Conservation (phyloP, 2,329 filamentous ascomycete species). For the Clarireedia hainanense region DNA sequence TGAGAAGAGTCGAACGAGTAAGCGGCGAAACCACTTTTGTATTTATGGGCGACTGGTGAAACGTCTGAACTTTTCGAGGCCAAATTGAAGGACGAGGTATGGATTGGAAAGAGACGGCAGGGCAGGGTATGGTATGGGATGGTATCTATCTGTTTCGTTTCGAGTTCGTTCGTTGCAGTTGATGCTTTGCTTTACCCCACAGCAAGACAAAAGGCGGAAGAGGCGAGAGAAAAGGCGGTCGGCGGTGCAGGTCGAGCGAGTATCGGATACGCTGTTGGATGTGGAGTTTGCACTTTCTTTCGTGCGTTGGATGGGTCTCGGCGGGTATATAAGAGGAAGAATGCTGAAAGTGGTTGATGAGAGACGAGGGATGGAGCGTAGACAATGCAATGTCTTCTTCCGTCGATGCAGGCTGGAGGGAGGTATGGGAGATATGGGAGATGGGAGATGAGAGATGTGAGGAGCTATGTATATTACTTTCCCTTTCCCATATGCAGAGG, state of each 20-base stretch:
- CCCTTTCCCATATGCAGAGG: neutral
- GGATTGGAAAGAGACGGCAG: no score
- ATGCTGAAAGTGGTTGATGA: constrained; percentile 2
- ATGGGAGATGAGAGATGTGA: neutral
- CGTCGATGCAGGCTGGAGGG: neutral
- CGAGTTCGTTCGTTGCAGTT: neutral
- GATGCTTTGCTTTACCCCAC: neutral
- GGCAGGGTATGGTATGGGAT: neutral
- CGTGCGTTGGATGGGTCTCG: neutral
- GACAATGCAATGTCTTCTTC: neutral
- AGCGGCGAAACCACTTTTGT: neutral
- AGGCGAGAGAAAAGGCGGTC: neutral
- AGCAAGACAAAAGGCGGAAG: no score
- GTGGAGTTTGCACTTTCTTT: neutral
- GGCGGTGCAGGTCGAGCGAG: neutral
- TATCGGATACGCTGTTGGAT: neutral
- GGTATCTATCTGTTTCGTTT: neutral
- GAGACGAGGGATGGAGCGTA: neutral
- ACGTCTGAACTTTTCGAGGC: constrained; percentile 1
- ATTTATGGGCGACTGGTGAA: constrained; percentile 4
- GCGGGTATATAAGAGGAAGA: constrained; percentile 5
- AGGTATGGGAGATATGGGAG: neutral
- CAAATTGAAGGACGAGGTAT: neutral
- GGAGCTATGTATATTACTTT: constrained; percentile 6
- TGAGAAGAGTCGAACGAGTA: neutral